Evolutionary conservation across 768 basidiomycete species (phyloP), one percentile per base, ranked within the genome.

Genomic region (Amanita rubescens): DNA sequence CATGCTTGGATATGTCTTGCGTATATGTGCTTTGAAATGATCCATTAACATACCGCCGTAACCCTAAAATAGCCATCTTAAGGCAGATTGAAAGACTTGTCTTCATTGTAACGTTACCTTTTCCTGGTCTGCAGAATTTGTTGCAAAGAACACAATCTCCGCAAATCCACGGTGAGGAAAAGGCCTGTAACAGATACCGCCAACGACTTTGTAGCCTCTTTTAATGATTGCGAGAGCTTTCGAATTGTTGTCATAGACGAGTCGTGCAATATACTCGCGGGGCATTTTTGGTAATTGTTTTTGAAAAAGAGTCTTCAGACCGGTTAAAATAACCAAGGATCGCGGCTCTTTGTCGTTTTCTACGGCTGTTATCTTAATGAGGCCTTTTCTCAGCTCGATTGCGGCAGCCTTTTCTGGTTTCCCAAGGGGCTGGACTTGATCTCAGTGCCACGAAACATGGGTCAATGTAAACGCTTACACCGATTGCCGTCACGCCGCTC

Each of bases 21-120:
- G 84, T 58, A 97, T 86, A 68, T 97, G 90, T 42, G 87, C 85
- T 71, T 98, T 98, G 76, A 93, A 92, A 67, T 96, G 87, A 66
- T 97, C 94, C 95, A 99, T 99, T 37, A 99, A 77, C 79, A 97
- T 92, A 30, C 90, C 90, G 43, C 96, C 96, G 62, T 99, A 99
- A 11, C 96, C 95, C 94, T 97, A 58, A 12, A 45, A 24, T 22
- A 27, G 10, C 24, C 27, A 24, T 20, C 1, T 17, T 49, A 45
- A 47, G 10, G 32, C 25, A 15, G 27, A 22, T 20, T 10, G 3
- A 6, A 55, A 25, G 51, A 46, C 45, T 17, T 42, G 17, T 2
- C 14, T 51, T 10, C 14, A 34, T 33, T 42, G n/a, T 39, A 27
- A 46, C 14, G 33, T 46, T 64, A 95, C 94, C 81, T 96, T 97